A percentile compares a stretch with the other conserved stretches of the same genome.
phyloP scores from a whole-genome alignment of 257 asterid species.

The Ehretia macrophylla region DNA sequence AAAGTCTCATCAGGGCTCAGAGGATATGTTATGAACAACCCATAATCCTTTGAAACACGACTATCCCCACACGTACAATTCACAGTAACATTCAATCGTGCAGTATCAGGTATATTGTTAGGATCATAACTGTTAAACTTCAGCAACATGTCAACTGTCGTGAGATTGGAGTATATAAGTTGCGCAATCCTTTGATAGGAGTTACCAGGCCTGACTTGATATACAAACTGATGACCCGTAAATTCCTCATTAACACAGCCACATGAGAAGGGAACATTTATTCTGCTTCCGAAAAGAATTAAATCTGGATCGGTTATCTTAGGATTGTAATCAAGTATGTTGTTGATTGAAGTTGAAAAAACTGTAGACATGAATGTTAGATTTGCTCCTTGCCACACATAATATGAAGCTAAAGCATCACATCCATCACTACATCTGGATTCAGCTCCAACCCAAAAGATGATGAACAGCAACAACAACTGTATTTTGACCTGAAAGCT shows the following conservation, averaged over 20 bases:
- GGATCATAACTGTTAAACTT: constrained; percentile 41
- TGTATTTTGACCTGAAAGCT: constrained; percentile 7
- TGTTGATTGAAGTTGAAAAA: constrained; percentile 38
- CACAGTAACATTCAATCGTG: constrained; percentile 41
- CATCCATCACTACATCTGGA: constrained; percentile 39
- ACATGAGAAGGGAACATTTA: constrained; percentile 57
- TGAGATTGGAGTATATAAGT: constrained; percentile 45
- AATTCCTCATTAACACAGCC: constrained; percentile 37
- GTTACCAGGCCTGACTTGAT: constrained; percentile 29
- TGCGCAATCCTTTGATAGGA: constrained; percentile 29
- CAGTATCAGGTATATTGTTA: constrained; percentile 20
- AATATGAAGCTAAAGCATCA: constrained; percentile 63
- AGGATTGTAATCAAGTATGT: constrained; percentile 45
- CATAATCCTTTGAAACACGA: constrained; percentile 50
- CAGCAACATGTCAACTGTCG: constrained; percentile 46
- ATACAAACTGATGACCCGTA: constrained; percentile 47
- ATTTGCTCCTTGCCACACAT: constrained; percentile 39
- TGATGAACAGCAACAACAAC: constrained; percentile 9
- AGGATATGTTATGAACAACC: constrained; percentile 56
- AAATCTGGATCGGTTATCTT: constrained; percentile 36
- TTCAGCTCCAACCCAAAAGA: constrained; percentile 28
- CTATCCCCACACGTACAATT: constrained; percentile 63
- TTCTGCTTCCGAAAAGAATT: constrained; percentile 28
- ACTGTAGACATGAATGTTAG: constrained; percentile 43
- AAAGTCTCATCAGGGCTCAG: constrained; percentile 44